These are phyloP conservation scores for Saturnispora silvae DNA, from an alignment of 805 yeast genomes.

Conservation along the genomic window DNA sequence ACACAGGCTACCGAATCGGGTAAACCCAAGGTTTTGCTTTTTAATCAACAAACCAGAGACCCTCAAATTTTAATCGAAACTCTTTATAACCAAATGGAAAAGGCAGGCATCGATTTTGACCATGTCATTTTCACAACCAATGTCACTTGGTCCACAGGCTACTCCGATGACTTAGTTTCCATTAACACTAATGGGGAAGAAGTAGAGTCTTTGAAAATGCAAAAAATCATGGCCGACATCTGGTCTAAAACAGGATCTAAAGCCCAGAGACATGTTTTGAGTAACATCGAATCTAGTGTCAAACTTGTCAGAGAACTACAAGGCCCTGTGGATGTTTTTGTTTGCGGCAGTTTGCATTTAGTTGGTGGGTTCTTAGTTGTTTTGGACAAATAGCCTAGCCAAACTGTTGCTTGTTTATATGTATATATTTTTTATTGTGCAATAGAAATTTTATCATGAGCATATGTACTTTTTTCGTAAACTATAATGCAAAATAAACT, in stretches of 20 bases:
- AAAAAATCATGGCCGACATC: constrained; percentile 55
- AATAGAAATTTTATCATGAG: background rate
- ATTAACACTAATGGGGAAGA: constrained; percentile 71
- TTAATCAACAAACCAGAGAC: constrained; percentile 93
- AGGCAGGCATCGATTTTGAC: constrained; percentile 42
- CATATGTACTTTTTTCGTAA: too few relatives aligned
- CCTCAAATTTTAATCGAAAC: constrained; percentile 51
- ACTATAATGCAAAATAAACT: too few relatives aligned
- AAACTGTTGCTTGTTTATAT: background rate
- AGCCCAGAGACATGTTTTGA: constrained; percentile 39
- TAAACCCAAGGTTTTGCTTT: constrained; percentile 44
- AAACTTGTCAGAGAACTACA: constrained; percentile 39
- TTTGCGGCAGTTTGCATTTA: constrained; percentile 86
- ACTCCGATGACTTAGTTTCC: constrained; percentile 75
- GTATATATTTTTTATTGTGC: too few relatives aligned
- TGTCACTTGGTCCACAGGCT: constrained; percentile 84
- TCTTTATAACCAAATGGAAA: constrained; percentile 35
- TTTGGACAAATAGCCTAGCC: constrained; percentile 35
- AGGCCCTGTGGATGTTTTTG: constrained; percentile 62
- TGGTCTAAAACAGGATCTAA: constrained; percentile 51
- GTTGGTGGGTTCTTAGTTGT: constrained; percentile 92
- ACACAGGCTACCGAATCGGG: constrained; percentile 23
- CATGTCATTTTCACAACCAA: constrained; percentile 82
- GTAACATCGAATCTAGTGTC: constrained; percentile 68
- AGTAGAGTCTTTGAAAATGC: constrained; percentile 74